A percentile compares a stretch with the other conserved stretches of the same genome.
These are phyloP conservation scores for Entoloma clypeatum DNA, from an alignment of 1,284 basidiomycete genomes.

Conservation along the genomic window DNA sequence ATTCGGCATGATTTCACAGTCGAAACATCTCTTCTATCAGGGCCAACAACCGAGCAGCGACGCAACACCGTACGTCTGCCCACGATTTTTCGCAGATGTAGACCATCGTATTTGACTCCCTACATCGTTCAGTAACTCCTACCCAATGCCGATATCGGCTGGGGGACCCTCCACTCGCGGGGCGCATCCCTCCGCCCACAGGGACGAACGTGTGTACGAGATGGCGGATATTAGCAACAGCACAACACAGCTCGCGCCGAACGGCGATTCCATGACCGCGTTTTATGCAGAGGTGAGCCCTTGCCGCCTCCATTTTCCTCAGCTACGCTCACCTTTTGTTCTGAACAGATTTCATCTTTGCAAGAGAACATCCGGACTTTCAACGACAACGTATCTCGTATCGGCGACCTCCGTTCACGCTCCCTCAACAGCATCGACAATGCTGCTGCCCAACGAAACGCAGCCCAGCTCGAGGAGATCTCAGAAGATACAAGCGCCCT, in stretches of 20 bases:
- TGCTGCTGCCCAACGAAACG: conserved; percentile 41
- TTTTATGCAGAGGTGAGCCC: conserved; percentile 73
- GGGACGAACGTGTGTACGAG: conserved; percentile 64
- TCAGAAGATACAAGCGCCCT: conserved; percentile 60
- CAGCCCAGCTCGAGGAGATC: conserved; percentile 51
- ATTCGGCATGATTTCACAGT: conserved; percentile 4
- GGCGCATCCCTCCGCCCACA: conserved; percentile 62
- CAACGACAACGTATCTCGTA: conserved; percentile 51
- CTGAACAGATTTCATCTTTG: conserved; percentile 45
- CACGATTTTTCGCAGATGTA: not conserved
- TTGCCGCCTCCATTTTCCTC: not conserved
- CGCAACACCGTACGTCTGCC: conserved; percentile 45
- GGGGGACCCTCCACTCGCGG: conserved; percentile 45
- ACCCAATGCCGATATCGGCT: conserved; percentile 59
- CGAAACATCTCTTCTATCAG: conserved; percentile 33
- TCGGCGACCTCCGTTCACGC: conserved; percentile 57
- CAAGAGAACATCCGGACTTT: conserved; percentile 57
- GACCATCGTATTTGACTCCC: conserved; percentile 14
- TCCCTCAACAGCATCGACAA: conserved; percentile 57
- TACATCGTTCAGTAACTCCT: conserved; percentile 47
- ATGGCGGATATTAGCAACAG: conserved; percentile 64
- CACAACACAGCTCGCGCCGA: conserved; percentile 43
- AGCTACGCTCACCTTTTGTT: too few species aligned
- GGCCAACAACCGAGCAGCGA: conserved; percentile 65
- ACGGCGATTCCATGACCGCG: conserved; percentile 57